A percentile compares a stretch with the other conserved stretches of the same genome.
These are phyloP conservation scores for Forsythia viridissima DNA, from an alignment of 257 asterid species.

Conservation along the genomic window DNA sequence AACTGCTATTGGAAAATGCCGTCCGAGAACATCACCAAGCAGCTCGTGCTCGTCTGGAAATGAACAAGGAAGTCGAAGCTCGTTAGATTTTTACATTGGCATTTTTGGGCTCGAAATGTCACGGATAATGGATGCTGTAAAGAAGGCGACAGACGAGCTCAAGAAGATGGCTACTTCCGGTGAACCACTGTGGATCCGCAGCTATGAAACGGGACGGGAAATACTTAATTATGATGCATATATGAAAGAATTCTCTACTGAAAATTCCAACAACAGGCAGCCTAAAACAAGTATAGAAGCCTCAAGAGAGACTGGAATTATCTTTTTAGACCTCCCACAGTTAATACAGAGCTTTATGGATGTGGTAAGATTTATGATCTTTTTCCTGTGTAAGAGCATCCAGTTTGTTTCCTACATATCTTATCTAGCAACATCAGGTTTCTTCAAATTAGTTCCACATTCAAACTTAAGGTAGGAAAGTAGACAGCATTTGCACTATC, in stretches of 20 bases:
- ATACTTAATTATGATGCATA: conserved; percentile 90
- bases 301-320: conserved; percentile 65
- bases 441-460: too few relatives aligned
- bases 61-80: conserved; percentile 51
- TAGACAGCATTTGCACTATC: too few relatives aligned
- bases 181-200: conserved; percentile 75
- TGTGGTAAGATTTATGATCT: conserved; percentile 44
- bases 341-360: conserved; percentile 78
- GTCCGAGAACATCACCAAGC: conserved; percentile 49
- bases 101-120: conserved; percentile 50
- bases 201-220: conserved; percentile 79
- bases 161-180: conserved; percentile 60
- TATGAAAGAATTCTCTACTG: conserved; percentile 39
- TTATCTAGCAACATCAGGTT: too few relatives aligned
- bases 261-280: conserved; percentile 21
- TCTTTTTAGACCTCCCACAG: conserved; percentile 60
- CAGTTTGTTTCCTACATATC: too few relatives aligned
- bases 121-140: conserved; percentile 44
- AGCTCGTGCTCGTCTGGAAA: conserved; percentile 49
- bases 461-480: too few relatives aligned
- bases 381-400: neutral
- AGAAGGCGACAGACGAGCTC: conserved; percentile 58
- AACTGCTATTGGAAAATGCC: conserved; percentile 42
- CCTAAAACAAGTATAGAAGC: conserved; percentile 65
- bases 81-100: conserved; percentile 40